Base-by-base conservation (phyloP, 768 basidiomycete genomes). In the Tricholomella constricta region DNA sequence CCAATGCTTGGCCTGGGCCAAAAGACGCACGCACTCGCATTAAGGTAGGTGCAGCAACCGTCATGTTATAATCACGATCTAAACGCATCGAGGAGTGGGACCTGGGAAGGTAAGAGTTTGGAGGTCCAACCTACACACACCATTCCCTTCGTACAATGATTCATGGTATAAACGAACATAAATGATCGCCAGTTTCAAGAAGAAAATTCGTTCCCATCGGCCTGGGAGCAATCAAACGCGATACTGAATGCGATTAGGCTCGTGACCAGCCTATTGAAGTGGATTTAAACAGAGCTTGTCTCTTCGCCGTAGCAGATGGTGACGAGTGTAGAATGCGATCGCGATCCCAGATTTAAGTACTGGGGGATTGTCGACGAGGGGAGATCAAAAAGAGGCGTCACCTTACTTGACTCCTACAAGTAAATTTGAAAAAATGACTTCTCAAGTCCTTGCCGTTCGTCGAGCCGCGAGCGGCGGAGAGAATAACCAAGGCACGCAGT, bases 381-480 rank as follows among this genome's bases (percentile, higher is more conserved):
- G 49, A 97, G 82, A 72, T 98, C 94, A 67, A 99, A 97, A 67
- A 87, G 85, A 12, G 85, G 75, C 4, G 86, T 77, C 36, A 80
- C 70, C 56, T 85, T 69, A n/a, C n/a, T n/a, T n/a, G n/a, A n/a
- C n/a, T n/a, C n/a, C n/a, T n/a, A n/a, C n/a, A n/a, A n/a, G n/a
- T n/a, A n/a, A n/a, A n/a, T n/a, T n/a, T n/a, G n/a, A n/a, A n/a
- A n/a, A n/a, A n/a, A n/a, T n/a, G n/a, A n/a, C n/a, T n/a, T n/a
- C n/a, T n/a, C n/a, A n/a, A n/a, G n/a, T n/a, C n/a, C n/a, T n/a
- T n/a, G n/a, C n/a, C n/a, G n/a, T n/a, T n/a, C n/a, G n/a, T n/a
- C n/a, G n/a, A n/a, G n/a, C n/a, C n/a, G n/a, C n/a, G n/a, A n/a
- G n/a, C n/a, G n/a, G n/a, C n/a, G n/a, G n/a, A n/a, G n/a, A n/a